Evolutionary conservation across 2,329 filamentous ascomycete species (phyloP), one percentile per base, ranked within the genome.

Genomic region (Beauveria brongniartii): DNA sequence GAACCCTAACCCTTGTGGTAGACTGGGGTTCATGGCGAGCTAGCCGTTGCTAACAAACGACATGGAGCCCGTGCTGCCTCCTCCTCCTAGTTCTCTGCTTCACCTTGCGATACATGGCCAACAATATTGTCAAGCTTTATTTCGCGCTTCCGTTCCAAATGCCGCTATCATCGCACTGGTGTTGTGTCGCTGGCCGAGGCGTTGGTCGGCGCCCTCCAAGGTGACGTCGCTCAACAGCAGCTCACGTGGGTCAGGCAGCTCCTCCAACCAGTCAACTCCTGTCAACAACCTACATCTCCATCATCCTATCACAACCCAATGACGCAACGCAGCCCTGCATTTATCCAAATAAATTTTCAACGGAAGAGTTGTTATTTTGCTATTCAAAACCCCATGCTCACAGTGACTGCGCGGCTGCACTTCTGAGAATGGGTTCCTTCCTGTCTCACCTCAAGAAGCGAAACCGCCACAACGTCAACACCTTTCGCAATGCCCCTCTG

Each of bases 391-490:
- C 16, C n/a, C 5, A 62, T 59, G 61, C 22, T 51, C 26, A 52
- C 55, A 34, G 44, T 46, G 24, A 43, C 48, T 2, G 57, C 61
- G 30, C 46, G 52, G 18, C 37, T 60, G 28, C 37, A 37, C 34
- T 57, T 30, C 22, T 56, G 22, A 63, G 26, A 47, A 58, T 61
- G 57, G 46, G 50, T 30, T 53, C 61, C 46, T 47, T 63, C 52
- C 48, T 63, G 18, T 28, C 65, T 46, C 65, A 69, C 47, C 41
- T 73, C 26, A 69, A 69, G 43, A 72, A 68, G 59, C 59, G 71
- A 26, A 74, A 80, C 65, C 72, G 70, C 56, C 75, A 82, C 68
- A 85, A 84, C 73, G 67, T 81, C 63, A 66, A 70, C 34, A 80
- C 78, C 22, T 70, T 85, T 60, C 75, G 76, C 46, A 70, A 69